Conservation (phyloP, 306 rosid genomes). For the Prosopis cineraria region DNA sequence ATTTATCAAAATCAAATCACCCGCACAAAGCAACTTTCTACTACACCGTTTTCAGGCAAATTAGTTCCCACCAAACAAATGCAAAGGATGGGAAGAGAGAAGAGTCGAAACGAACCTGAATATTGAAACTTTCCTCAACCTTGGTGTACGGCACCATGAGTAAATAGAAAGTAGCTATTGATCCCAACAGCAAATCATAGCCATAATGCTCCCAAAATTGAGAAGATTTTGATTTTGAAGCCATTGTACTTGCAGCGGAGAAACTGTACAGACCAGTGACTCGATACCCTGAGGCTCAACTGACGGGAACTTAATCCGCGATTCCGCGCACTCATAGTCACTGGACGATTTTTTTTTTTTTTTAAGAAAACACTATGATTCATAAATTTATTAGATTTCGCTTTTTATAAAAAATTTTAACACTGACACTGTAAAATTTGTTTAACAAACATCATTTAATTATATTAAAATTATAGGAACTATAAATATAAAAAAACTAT, state of each 20-base stretch:
- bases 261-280: neutral
- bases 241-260: conserved; percentile 50
- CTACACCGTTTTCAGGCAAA: neutral
- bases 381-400: too few relatives aligned
- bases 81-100: neutral
- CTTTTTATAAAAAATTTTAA: too few relatives aligned
- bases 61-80: neutral
- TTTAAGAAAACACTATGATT: too few relatives aligned
- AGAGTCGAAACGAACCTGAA: conserved; percentile 58
- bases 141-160: conserved; percentile 79
- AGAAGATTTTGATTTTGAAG: conserved; percentile 44
- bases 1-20: neutral
- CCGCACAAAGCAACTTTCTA: neutral
- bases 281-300: too few relatives aligned
- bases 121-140: conserved; percentile 94
- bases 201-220: conserved; percentile 54
- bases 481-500: too few relatives aligned
- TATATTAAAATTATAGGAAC: too few relatives aligned
- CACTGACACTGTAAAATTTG: too few relatives aligned
- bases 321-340: too few relatives aligned
- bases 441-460: too few relatives aligned
- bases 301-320: too few relatives aligned
- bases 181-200: conserved; percentile 71
- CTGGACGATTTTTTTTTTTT: too few relatives aligned
- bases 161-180: conserved; percentile 65